Conservation (phyloP, 1,284 basidiomycete species). For the Gomphus bonarii region DNA sequence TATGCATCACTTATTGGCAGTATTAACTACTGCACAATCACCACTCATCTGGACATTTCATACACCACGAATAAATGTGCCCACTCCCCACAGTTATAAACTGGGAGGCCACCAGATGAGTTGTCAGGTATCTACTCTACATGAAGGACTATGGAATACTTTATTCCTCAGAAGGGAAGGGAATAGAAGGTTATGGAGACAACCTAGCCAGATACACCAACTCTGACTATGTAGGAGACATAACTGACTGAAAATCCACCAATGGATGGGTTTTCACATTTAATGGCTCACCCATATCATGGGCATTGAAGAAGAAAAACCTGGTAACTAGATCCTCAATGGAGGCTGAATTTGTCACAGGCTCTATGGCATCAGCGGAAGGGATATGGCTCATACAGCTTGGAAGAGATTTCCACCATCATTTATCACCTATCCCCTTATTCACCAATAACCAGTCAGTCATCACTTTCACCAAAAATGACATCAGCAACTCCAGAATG, state of each 20-base stretch:
- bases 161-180: slow-evolving; percentile 15
- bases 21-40: slow-evolving; percentile 30
- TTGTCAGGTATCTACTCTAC: slow-evolving; percentile 32
- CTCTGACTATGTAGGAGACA: slow-evolving; percentile 28
- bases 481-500: too few species aligned
- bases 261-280: slow-evolving; percentile 28
- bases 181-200: slow-evolving; percentile 8
- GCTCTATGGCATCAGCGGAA: too few species aligned
- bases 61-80: slow-evolving; percentile 27
- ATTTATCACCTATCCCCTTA: neutral
- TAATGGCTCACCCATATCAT: slow-evolving; percentile 15
- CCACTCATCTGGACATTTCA: slow-evolving; percentile 30
- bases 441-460: slow-evolving; percentile 14
- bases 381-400: neutral
- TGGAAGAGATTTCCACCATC: neutral
- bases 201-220: slow-evolving; percentile 30
- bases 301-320: neutral
- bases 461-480: slow-evolving; percentile 20
- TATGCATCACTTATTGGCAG: slow-evolving; percentile 26
- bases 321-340: neutral
- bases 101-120: slow-evolving; percentile 28
- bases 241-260: slow-evolving; percentile 22
- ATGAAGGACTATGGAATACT: slow-evolving; percentile 23
- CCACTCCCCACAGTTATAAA: slow-evolving; percentile 24
- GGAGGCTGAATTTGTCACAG: neutral